Percentiles rank a stretch among this genome's conserved stretches.
Conservation (phyloP, 2,329 filamentous ascomycete species). For the Apiospora kogelbergensis region DNA sequence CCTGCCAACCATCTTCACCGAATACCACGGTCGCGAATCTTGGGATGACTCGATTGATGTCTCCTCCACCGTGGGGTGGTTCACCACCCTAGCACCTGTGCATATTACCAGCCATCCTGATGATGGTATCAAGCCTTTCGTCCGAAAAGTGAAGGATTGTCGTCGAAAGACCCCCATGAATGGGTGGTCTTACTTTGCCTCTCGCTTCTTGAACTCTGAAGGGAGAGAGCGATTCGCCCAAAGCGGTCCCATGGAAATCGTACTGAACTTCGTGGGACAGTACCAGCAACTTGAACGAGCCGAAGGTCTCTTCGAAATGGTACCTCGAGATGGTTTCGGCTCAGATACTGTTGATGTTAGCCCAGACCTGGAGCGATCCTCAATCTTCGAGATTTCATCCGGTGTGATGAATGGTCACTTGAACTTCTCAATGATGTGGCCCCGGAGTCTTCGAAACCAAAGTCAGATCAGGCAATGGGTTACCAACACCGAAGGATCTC, state of each 20-base stretch:
- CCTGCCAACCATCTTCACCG: constrained; percentile 8
- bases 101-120: constrained; percentile 22
- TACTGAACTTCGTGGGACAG: constrained; percentile 50
- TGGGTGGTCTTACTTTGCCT: background rate
- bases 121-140: background rate
- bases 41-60: constrained; percentile 6
- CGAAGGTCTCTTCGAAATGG: constrained; percentile 50
- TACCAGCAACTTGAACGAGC: constrained; percentile 44
- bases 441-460: constrained; percentile 23
- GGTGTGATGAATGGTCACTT: constrained; percentile 23
- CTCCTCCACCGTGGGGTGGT: constrained; percentile 13
- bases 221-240: background rate
- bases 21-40: constrained; percentile 13
- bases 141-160: background rate
- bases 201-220: background rate
- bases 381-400: constrained; percentile 25
- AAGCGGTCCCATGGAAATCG: background rate
- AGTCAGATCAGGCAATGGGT: constrained; percentile 21
- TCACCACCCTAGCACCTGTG: constrained; percentile 11
- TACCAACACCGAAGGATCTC: constrained; percentile 15
- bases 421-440: constrained; percentile 24
- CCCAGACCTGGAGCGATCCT: constrained; percentile 23
- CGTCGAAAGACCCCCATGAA: background rate
- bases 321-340: constrained; percentile 46
- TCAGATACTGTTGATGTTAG: constrained; percentile 10